Evolutionary conservation across 2,329 filamentous ascomycete genomes (phyloP), one percentile per base, ranked within the genome.

Genomic region (Tympanopsis confertula): DNA sequence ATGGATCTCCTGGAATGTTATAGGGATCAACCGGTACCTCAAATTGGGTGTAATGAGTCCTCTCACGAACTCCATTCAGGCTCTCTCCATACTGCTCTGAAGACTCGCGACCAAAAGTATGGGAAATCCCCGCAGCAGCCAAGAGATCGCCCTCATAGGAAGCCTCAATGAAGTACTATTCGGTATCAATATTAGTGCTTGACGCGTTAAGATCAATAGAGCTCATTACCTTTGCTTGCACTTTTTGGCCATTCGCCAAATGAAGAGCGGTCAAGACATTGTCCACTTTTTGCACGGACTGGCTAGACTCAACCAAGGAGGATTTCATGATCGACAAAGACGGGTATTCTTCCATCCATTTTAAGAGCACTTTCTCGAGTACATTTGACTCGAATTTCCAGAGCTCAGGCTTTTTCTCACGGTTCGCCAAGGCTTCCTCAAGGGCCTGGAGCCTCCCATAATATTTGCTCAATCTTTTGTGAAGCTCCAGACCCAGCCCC

Each of bases 111-210:
- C 45, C 45, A 20, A 39, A 28, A 13, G 32, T 41, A 14, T 13
- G 41, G 4, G 41, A 38, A 4, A 46, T 42, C 13, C 39, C 41
- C 2, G 44, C 41, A 4, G 46, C 45, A 12, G 45, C 48, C 22
- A 50, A 42, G 3, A 52, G 39, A 24, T 51, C 49, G 5, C 49
- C 49, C 19, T 51, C 49, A 28, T 52, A 52, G 10, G 46, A 45
- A 4, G 47, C 49, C 19, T 51, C 49, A 20, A 52, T 43, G 32
- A 51, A 47, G 20, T 48, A 42, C 30, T 48, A 28, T 19, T 18
- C 33, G 14, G 39, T 29, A 14, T 40, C 35, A n/a, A n/a, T n/a
- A n/a, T n/a, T n/a, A n/a, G n/a, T n/a, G n/a, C n/a, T n/a, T n/a
- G n/a, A n/a, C n/a, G n/a, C n/a, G n/a, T n/a, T n/a, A n/a, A n/a